Percentiles rank a stretch among this genome's conserved stretches.
Conservation (phyloP, 805 yeast species). For the Schizosaccharomyces osmophilus region DNA sequence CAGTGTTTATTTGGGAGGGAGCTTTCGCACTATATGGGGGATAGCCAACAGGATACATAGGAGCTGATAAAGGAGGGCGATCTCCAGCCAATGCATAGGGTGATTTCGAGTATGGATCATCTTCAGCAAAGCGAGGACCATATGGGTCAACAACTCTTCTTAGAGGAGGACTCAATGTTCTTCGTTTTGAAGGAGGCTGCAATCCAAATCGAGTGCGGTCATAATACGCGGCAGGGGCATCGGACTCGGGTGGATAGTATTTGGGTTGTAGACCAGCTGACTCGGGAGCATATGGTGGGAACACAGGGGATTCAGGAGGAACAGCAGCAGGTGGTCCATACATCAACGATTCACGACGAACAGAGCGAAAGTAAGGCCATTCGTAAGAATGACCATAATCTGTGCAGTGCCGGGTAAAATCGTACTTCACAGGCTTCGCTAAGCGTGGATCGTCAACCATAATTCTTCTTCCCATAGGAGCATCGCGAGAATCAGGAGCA, state of each 20-base stretch:
- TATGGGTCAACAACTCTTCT: neutral
- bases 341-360: neutral
- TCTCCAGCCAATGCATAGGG: neutral
- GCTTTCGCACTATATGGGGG: neutral
- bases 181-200: neutral
- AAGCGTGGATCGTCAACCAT: neutral
- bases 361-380: neutral
- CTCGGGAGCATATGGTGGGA: neutral
- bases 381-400: neutral
- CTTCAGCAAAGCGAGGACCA: neutral
- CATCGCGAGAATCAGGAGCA: neutral
- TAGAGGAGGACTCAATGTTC: neutral
- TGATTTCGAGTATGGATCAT: neutral
- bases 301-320: neutral
- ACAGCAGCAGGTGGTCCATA: neutral
- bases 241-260: neutral
- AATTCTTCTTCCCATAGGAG: neutral
- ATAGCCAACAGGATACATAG: neutral
- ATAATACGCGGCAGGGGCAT: neutral
- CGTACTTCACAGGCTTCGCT: neutral
- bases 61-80: neutral
- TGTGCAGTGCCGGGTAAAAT: neutral
- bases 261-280: neutral
- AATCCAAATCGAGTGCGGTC: neutral
- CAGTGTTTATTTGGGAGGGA: neutral